Evolutionary conservation across 768 basidiomycete species (phyloP), one percentile per base, ranked within the genome.

Genomic region (Boletus pseudopeckii): DNA sequence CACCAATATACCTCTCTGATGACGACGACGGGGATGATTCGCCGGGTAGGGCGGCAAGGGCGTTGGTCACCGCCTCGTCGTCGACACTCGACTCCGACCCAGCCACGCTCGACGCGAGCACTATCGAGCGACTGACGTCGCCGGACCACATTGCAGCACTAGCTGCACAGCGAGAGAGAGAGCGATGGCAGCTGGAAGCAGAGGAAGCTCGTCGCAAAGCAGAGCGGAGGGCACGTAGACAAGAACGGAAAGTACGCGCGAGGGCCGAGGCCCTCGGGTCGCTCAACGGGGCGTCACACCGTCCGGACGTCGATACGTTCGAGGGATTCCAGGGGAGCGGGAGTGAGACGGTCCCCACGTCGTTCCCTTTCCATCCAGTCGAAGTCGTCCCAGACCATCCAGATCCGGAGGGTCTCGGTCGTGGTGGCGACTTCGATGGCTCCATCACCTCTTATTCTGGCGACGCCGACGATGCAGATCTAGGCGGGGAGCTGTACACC

Each of bases 71-170:
- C 2, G 30, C 56, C 9, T 72, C 70, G 20, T 68, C 75, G 3
- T 69, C 73, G 5, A 84, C 84, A 5, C 77, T 87, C 40, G 88
- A 89, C 67, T 82, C 84, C 0, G 88, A 89, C 56, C 86, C 88
- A 4, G 80, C 86, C 6, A 81, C 81, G 1, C 72, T 90, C 14
- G 84, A 85, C 47, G 67, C 80, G 7, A 74, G 79, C 10, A 72
- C 77, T 17, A 86, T 90, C 50, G 78, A 75, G 47, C 74, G 73
- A 28, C 61, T 84, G 36, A 77, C 82, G 7, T 72, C 75, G 0
- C 74, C 76, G 0, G 74, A 69, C 55, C 74, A 71, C 15, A 48
- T 47, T 22, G 71, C 64, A 4, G 64, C 55, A 2, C 55, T 64
- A 0, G 70, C 61, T 30, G 68, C 71, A 34, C 71, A 54, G 65